Evolutionary conservation across 1,139 yeast species (phyloP).

Genomic region (Suhomyces taliae): DNA sequence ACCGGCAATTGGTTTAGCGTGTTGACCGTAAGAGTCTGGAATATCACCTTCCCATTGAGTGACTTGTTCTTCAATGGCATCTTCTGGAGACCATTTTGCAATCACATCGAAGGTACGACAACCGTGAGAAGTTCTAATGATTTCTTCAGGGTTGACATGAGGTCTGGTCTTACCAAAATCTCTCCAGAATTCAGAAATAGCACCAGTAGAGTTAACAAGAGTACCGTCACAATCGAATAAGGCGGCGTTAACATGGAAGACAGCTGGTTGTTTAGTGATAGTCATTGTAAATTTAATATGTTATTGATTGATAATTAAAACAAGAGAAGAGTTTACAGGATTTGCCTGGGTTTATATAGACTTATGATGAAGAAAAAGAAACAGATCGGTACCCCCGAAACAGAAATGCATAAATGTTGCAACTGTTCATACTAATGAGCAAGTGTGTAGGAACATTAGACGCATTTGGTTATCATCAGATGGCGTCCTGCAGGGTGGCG

Average conservation of each 20-base stretch:
- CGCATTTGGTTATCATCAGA: constrained; percentile 9
- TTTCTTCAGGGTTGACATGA: constrained; percentile 66
- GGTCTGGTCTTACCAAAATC: constrained; percentile 69
- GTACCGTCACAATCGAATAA: constrained; percentile 88
- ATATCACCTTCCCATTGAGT: constrained; percentile 69
- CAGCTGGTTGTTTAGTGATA: constrained; percentile 43
- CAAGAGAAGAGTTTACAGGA: not conserved
- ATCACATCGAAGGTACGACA: constrained; percentile 80
- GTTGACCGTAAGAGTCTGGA: constrained; percentile 69
- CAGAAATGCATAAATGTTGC: not conserved
- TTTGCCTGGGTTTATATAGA: constrained; percentile 9
- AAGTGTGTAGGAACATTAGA: not conserved
- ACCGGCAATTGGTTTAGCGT: constrained; percentile 74
- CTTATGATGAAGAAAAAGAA: constrained; percentile 1
- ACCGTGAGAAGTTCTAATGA: constrained; percentile 77
- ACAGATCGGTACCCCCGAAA: constrained; percentile 1
- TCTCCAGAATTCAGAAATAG: constrained; percentile 81
- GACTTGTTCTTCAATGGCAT: constrained; percentile 65
- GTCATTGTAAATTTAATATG: constrained; percentile 20
- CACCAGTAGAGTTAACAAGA: constrained; percentile 76
- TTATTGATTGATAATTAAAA: not conserved
- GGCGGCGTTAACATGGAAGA: constrained; percentile 48
- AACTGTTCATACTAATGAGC: not conserved
- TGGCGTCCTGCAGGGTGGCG: constrained; percentile 7
- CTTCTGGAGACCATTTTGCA: constrained; percentile 72